Evolutionary conservation across 179 eudicot species (phyloP).

Genomic region (Beta lomatogona): DNA sequence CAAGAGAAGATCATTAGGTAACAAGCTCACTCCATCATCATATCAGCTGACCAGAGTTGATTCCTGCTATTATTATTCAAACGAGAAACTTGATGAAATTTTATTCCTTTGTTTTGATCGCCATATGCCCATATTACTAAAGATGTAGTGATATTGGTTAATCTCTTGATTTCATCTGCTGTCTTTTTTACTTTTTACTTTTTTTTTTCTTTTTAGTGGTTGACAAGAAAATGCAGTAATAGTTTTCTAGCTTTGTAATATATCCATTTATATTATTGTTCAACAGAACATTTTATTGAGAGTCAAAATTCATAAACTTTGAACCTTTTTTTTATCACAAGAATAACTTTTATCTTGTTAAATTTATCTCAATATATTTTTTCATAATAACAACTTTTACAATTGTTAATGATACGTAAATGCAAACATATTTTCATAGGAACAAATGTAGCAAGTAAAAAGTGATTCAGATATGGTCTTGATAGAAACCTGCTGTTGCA

Average conservation of each 20-base stretch:
- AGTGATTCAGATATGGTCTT: background rate
- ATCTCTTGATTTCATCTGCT: background rate
- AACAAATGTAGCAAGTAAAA: too few species aligned
- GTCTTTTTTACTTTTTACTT: background rate
- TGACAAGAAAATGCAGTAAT: background rate
- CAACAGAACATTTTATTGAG: too few species aligned
- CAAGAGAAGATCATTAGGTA: background rate
- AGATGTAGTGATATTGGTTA: background rate
- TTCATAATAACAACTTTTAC: too few species aligned
- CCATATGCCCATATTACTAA: background rate
- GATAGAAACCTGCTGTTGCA: slow-evolving; percentile 16
- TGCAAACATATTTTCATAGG: too few species aligned
- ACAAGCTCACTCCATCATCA: background rate
- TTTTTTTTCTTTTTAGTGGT: background rate
- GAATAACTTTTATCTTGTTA: too few species aligned
- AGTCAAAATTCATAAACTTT: too few species aligned
- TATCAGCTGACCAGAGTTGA: background rate
- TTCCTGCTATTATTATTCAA: background rate
- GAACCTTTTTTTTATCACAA: too few species aligned
- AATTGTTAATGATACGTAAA: too few species aligned
- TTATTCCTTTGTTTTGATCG: background rate
- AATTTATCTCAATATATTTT: too few species aligned
- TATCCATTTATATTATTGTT: too few species aligned
- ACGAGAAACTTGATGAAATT: background rate
- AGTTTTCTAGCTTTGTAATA: background rate